These are phyloP conservation scores for Fusarium odoratissimum DNA, from an alignment of 2,329 filamentous ascomycete species.

Conservation along the genomic window DNA sequence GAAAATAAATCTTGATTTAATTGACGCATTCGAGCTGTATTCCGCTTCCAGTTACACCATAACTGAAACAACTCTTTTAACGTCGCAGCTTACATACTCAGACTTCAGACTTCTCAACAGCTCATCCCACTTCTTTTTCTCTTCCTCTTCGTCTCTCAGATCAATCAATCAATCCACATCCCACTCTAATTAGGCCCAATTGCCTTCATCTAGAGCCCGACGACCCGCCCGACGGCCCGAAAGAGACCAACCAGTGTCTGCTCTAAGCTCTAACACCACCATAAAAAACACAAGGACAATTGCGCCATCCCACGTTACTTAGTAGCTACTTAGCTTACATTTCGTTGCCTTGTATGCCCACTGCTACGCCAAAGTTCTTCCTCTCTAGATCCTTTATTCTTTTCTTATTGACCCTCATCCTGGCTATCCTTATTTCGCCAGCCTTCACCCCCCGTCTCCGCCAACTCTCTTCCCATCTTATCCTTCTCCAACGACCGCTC, in stretches of 20 bases:
- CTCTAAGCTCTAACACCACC: not conserved
- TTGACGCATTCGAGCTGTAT: not conserved
- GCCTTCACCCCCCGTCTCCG: constrained; percentile 45
- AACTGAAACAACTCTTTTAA: constrained; percentile 1
- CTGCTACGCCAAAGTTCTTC: constrained; percentile 14
- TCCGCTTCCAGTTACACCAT: constrained; percentile 8
- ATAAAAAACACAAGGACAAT: constrained; percentile 9
- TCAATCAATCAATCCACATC: constrained; percentile 29
- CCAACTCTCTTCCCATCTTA: constrained; percentile 42
- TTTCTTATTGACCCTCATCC: constrained; percentile 41
- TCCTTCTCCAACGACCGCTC: constrained; percentile 39
- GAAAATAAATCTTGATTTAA: not conserved
- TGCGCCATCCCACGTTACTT: constrained; percentile 38
- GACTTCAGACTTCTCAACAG: not conserved
- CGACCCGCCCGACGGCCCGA: constrained; percentile 43
- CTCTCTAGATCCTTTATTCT: constrained; percentile 21
- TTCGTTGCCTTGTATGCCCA: constrained; percentile 30
- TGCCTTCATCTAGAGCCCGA: constrained; percentile 15
- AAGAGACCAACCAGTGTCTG: constrained; percentile 26
- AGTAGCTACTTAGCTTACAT: not conserved
- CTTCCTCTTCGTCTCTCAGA: not conserved
- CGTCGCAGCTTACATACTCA: constrained; percentile 8
- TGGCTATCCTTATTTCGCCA: constrained; percentile 46
- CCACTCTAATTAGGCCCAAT: constrained; percentile 22
- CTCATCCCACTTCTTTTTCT: constrained; percentile 34